Percentiles rank a stretch among this genome's conserved stretches.
Conservation (phyloP, 2,329 filamentous ascomycete genomes). For the Monilinia aucupariae region DNA sequence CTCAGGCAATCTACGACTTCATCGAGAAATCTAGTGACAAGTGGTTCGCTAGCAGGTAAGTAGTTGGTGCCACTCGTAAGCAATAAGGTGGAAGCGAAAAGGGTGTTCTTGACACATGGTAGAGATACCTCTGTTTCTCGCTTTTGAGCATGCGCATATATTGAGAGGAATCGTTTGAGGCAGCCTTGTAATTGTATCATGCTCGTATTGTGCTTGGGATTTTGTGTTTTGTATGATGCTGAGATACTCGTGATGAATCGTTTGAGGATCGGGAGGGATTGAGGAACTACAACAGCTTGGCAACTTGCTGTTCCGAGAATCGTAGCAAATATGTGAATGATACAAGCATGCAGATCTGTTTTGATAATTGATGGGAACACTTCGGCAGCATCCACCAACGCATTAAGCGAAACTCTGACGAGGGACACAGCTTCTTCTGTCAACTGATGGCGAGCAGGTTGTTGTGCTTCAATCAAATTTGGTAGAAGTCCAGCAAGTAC, state of each 20-base stretch:
- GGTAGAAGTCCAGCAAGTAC: slow-evolving; percentile 85
- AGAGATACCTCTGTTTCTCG: slow-evolving; percentile 71
- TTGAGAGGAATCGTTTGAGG: slow-evolving; percentile 74
- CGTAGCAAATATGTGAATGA: slow-evolving; percentile 92
- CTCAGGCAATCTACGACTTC: slow-evolving; percentile 81
- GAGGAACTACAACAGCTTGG: slow-evolving; percentile 82
- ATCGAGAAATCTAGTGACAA: slow-evolving; percentile 68
- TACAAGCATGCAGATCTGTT: slow-evolving; percentile 91
- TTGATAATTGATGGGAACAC: slow-evolving; percentile 97
- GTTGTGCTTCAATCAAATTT: slow-evolving; percentile 61
- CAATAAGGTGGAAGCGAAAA: slow-evolving; percentile 82
- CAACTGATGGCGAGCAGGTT: slow-evolving; percentile 66
- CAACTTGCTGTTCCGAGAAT: slow-evolving; percentile 83
- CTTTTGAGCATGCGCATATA: slow-evolving; percentile 70
- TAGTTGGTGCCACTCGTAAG: slow-evolving; percentile 74
- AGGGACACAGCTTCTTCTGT: slow-evolving; percentile 83
- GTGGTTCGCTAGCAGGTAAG: slow-evolving; percentile 67
- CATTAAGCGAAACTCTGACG: slow-evolving; percentile 73
- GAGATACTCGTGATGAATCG: slow-evolving; percentile 79
- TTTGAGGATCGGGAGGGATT: slow-evolving; percentile 85
- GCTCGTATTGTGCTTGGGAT: slow-evolving; percentile 36
- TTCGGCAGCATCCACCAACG: slow-evolving; percentile 87
- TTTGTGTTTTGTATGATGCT: slow-evolving; percentile 38
- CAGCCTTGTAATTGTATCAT: slow-evolving; percentile 68
- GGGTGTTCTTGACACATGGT: slow-evolving; percentile 84